Percentiles rank a stretch among this genome's conserved stretches.
phyloP scores from a whole-genome alignment of 345 rosid genomes.

The Camelina sativa region DNA sequence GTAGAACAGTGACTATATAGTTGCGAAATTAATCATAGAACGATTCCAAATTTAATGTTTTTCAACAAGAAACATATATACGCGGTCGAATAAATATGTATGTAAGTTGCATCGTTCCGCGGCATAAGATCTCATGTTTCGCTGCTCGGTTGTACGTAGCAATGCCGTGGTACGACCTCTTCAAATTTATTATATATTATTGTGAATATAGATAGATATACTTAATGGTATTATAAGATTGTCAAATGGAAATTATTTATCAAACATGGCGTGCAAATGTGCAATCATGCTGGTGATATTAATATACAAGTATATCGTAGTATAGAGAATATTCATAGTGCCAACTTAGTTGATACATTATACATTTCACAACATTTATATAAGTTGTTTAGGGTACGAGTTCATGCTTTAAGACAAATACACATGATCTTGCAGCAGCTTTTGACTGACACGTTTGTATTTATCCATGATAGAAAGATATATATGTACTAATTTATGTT shows the following conservation, averaged over 20 bases:
- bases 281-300: slow-evolving; percentile 11
- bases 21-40: slow-evolving; percentile 37
- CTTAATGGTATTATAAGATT: slow-evolving; percentile 3
- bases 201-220: background rate
- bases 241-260: slow-evolving; percentile 7
- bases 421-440: background rate
- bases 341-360: slow-evolving; percentile 9
- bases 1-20: slow-evolving; percentile 34
- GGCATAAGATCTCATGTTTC: slow-evolving; percentile 16
- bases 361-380: background rate
- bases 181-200: slow-evolving; percentile 16
- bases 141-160: slow-evolving; percentile 26
- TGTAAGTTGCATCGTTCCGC: slow-evolving; percentile 36
- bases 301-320: background rate
- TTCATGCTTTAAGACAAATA: slow-evolving; percentile 14
- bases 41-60: slow-evolving; percentile 36
- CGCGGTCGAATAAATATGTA: slow-evolving; percentile 44
- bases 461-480: too few relatives aligned
- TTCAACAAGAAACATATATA: slow-evolving; percentile 40
- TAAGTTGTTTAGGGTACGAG: background rate
- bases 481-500: background rate
- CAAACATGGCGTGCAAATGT: slow-evolving; percentile 26
- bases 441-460: background rate
- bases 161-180: slow-evolving; percentile 39
- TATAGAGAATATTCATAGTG: slow-evolving; percentile 14